phyloP scores from a whole-genome alignment of 306 rosid genomes.

The Phaseolus lunatus region DNA sequence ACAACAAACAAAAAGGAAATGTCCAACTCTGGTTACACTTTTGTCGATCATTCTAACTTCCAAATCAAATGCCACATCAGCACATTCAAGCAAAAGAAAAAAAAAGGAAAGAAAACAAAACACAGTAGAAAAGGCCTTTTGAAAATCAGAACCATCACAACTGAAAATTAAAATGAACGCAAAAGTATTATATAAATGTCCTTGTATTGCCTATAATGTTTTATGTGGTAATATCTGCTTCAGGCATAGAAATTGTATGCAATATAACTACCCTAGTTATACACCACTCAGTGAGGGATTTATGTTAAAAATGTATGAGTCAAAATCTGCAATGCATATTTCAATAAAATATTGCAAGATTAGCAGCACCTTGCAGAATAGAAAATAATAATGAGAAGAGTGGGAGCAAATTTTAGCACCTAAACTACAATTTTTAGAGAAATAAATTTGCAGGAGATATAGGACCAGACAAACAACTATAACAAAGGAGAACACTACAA shows the following conservation, averaged over 20 bases:
- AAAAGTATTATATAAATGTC: not conserved
- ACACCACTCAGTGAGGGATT: constrained; percentile 1
- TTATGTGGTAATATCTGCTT: constrained; percentile 4
- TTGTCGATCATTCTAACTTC: not conserved
- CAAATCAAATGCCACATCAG: not conserved
- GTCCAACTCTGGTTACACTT: not conserved
- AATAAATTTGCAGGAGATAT: constrained; percentile 3
- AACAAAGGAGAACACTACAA: constrained; percentile 9
- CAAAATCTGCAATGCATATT: constrained; percentile 8
- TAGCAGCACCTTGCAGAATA: constrained; percentile 20
- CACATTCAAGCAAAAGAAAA: not conserved
- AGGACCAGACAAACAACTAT: constrained; percentile 12
- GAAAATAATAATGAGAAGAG: not conserved
- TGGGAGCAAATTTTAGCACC: not conserved
- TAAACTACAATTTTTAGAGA: constrained; percentile 3
- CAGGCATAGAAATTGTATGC: not conserved
- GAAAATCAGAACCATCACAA: constrained; percentile 13
- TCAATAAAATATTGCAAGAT: too few relatives aligned
- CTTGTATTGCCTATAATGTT: not conserved
- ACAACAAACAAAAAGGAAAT: constrained; percentile 1
- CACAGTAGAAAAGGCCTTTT: not conserved
- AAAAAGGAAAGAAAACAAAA: not conserved
- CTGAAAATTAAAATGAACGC: constrained; percentile 10
- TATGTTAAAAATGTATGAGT: not conserved
- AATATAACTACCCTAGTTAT: constrained; percentile 2